Conservation (phyloP, 495 filamentous ascomycete species). For the Achaetomiella virescens region DNA sequence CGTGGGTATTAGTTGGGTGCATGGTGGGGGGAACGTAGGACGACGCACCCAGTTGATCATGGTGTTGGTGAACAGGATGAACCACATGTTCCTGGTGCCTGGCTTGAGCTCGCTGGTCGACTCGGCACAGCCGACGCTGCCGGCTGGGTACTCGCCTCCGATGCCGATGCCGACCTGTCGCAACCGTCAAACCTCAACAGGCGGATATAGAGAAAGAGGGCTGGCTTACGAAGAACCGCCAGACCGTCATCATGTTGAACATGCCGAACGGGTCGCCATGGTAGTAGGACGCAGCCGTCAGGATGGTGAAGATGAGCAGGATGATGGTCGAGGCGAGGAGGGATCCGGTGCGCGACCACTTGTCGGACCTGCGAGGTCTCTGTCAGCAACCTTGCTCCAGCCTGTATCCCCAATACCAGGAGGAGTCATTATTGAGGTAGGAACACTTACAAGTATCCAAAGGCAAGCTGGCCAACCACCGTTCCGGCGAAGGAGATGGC, state of each 20-base stretch:
- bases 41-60: constrained; percentile 63
- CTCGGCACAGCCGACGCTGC: constrained; percentile 78
- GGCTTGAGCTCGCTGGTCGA: constrained; percentile 72
- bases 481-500: constrained; percentile 86
- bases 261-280: constrained; percentile 58
- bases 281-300: constrained; percentile 70
- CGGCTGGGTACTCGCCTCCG: constrained; percentile 82
- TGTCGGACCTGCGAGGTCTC: constrained; percentile 48
- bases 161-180: constrained; percentile 47
- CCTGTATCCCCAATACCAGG: too few species aligned
- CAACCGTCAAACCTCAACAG: neutral
- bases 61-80: constrained; percentile 88
- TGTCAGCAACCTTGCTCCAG: neutral
- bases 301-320: constrained; percentile 76
- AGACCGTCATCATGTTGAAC: constrained; percentile 77
- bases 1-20: neutral
- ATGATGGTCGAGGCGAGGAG: constrained; percentile 75
- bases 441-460: constrained; percentile 56
- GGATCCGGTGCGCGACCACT: constrained; percentile 76
- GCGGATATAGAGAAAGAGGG: constrained; percentile 33
- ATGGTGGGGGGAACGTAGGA: constrained; percentile 3
- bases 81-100: constrained; percentile 83
- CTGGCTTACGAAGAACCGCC: constrained; percentile 71
- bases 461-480: constrained; percentile 75
- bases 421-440: neutral